phyloP scores from a whole-genome alignment of 176 grass and related monocot species.

The Raddia guianensis region DNA sequence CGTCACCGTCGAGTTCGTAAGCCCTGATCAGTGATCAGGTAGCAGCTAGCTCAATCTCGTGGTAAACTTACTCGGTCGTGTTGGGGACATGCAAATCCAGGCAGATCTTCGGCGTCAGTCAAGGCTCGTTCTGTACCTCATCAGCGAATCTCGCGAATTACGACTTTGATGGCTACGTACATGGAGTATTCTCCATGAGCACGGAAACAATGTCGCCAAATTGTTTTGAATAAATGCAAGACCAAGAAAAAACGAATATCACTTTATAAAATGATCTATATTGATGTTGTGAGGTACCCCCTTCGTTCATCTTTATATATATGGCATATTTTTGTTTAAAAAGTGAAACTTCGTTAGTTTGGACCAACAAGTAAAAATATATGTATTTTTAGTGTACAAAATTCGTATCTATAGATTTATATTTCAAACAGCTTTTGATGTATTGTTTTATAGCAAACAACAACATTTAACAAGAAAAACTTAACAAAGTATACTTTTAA shows the following conservation, averaged over 20 bases:
- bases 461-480: too few species aligned
- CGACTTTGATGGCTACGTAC: not conserved
- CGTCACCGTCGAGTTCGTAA: not conserved
- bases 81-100: not conserved
- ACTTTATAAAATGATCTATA: not conserved
- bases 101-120: slow-evolving; percentile 27
- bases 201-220: slow-evolving; percentile 1
- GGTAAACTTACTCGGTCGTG: not conserved
- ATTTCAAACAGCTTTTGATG: too few species aligned
- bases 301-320: too few species aligned
- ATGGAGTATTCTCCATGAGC: not conserved
- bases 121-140: slow-evolving; percentile 27
- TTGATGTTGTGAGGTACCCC: too few species aligned
- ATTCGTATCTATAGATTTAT: too few species aligned
- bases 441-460: too few species aligned
- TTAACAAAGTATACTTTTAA: too few species aligned
- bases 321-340: too few species aligned
- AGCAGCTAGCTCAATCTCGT: not conserved
- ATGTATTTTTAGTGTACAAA: too few species aligned
- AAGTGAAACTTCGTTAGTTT: too few species aligned
- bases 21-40: not conserved
- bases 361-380: too few species aligned
- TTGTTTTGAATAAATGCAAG: not conserved
- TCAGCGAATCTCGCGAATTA: slow-evolving; percentile 42
- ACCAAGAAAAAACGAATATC: not conserved